These are phyloP conservation scores for Apiotrichum akiyoshidainum DNA, from an alignment of 1,284 basidiomycete genomes.

Conservation along the genomic window DNA sequence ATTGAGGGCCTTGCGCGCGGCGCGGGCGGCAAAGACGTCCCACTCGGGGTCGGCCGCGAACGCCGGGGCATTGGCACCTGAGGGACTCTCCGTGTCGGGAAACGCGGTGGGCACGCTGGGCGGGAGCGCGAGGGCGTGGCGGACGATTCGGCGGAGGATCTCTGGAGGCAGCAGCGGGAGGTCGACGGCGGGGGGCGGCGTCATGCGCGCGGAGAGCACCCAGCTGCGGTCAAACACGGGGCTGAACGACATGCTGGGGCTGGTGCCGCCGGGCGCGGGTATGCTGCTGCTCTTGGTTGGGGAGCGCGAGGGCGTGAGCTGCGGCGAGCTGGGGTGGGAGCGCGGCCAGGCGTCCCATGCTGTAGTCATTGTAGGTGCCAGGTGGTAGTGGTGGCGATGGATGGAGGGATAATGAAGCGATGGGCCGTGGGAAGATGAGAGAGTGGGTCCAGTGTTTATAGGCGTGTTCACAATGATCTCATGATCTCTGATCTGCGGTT, in stretches of 20 bases:
- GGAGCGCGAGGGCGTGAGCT: slow-evolving; percentile 2
- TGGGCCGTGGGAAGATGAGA: no score
- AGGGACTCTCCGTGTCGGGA: background rate
- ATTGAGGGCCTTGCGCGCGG: slow-evolving; percentile 6
- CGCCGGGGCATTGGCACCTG: background rate
- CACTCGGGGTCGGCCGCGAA: slow-evolving; percentile 17
- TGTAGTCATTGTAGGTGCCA: slow-evolving; percentile 9
- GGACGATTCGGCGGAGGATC: slow-evolving; percentile 35
- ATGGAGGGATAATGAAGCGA: no score
- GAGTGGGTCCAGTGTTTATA: background rate
- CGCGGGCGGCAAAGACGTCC: slow-evolving; percentile 33
- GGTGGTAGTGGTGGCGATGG: background rate
- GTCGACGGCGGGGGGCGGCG: slow-evolving; percentile 2
- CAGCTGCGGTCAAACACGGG: slow-evolving; percentile 9
- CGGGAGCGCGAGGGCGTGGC: slow-evolving; percentile 26
- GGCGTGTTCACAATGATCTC: no score
- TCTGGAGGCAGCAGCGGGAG: slow-evolving; percentile 18
- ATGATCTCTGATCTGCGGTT: no score
- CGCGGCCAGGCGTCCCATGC: slow-evolving; percentile 18
- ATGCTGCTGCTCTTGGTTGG: background rate
- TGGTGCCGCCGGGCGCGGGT: background rate
- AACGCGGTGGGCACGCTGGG: slow-evolving; percentile 13
- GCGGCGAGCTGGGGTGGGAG: slow-evolving; percentile 3
- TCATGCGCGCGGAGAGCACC: slow-evolving; percentile 9
- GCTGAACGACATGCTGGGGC: background rate